Conservation (phyloP, 2,329 filamentous ascomycete species). For the Fusarium sp. region DNA sequence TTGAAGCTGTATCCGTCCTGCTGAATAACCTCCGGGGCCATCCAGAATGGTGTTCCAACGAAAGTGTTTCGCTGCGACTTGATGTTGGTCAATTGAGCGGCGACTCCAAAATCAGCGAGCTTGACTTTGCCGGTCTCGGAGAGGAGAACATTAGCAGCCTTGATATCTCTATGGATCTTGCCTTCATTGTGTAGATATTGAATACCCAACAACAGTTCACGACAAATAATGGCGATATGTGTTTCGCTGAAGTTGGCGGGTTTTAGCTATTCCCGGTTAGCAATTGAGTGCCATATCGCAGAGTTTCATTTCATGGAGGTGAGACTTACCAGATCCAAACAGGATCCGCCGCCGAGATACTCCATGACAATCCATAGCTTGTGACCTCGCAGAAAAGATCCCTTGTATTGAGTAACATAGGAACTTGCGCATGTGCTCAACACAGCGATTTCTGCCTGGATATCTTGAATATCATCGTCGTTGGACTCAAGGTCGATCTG, state of each 20-base stretch:
- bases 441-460: constrained; percentile 96
- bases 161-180: constrained; percentile 97
- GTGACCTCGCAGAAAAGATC: constrained; percentile 93
- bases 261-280: constrained; percentile 73
- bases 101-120: constrained; percentile 96
- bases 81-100: constrained; percentile 95
- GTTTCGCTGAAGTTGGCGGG: constrained; percentile 87
- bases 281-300: constrained; percentile 3
- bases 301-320: background rate
- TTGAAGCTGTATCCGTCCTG: constrained; percentile 87
- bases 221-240: constrained; percentile 94
- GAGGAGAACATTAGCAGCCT: constrained; percentile 95
- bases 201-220: constrained; percentile 87
- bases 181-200: constrained; percentile 94
- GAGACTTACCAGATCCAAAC: constrained; percentile 82
- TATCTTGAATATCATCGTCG: constrained; percentile 98
- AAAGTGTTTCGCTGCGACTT: constrained; percentile 98
- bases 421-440: constrained; percentile 94
- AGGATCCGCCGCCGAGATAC: constrained; percentile 93
- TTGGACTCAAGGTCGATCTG: constrained; percentile 99
- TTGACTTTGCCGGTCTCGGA: constrained; percentile 92
- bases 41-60: constrained; percentile 97
- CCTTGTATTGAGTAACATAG: constrained; percentile 95
- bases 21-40: constrained; percentile 94
- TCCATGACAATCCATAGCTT: constrained; percentile 99